These are phyloP conservation scores for Colletotrichum filicis DNA, from an alignment of 2,329 filamentous ascomycete genomes.

Conservation along the genomic window DNA sequence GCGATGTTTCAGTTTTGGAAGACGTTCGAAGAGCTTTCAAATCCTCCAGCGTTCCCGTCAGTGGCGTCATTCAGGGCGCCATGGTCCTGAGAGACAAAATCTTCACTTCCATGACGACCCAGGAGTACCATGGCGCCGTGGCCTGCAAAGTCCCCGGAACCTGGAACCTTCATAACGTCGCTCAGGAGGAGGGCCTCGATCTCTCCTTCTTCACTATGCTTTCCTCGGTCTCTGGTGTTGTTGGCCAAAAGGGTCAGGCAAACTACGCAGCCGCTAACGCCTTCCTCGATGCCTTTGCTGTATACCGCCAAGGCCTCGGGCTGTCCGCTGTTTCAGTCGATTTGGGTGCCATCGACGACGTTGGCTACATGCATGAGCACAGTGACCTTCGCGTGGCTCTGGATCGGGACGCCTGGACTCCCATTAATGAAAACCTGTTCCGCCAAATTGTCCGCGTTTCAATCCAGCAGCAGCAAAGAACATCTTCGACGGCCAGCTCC, in stretches of 20 bases:
- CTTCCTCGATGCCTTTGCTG: slow-evolving; percentile 45
- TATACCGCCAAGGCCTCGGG: slow-evolving; percentile 31
- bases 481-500: too few relatives aligned
- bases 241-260: slow-evolving; percentile 45
- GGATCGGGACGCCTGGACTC: too few relatives aligned
- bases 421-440: too few relatives aligned
- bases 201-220: slow-evolving; percentile 51
- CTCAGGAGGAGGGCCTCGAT: slow-evolving; percentile 35
- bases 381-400: not conserved
- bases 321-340: not conserved
- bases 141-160: slow-evolving; percentile 49
- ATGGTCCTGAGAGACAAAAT: slow-evolving; percentile 44
- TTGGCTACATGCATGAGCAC: not conserved
- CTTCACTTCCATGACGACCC: slow-evolving; percentile 44
- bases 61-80: slow-evolving; percentile 43
- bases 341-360: slow-evolving; percentile 1
- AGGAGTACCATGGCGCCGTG: slow-evolving; percentile 43
- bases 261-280: slow-evolving; percentile 49
- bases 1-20: slow-evolving; percentile 35
- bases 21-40: slow-evolving; percentile 33
- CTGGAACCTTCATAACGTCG: slow-evolving; percentile 50
- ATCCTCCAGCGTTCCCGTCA: slow-evolving; percentile 23
- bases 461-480: not conserved
- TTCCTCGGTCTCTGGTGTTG: slow-evolving; percentile 43
- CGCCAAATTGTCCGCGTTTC: too few relatives aligned